phyloP scores from a whole-genome alignment of 345 rosid species.

The Combretum micranthum region DNA sequence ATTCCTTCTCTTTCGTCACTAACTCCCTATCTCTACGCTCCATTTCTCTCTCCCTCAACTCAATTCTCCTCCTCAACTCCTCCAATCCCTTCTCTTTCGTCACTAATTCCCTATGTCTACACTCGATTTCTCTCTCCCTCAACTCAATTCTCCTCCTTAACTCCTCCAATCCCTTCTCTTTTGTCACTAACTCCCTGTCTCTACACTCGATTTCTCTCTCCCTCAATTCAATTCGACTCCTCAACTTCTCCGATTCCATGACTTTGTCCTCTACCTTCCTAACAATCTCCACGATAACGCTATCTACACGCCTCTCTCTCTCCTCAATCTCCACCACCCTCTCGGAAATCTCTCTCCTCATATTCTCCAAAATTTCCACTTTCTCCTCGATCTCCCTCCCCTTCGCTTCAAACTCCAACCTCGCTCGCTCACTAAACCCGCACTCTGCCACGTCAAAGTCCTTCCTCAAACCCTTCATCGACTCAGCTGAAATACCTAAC shows the following conservation, averaged over 20 bases:
- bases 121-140: no score
- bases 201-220: no score
- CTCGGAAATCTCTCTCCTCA: no score
- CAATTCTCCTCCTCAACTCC: no score
- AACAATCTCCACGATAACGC: slow-evolving; percentile 3
- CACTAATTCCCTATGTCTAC: no score
- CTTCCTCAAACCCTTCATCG: slow-evolving; percentile 6
- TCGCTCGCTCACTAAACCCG: slow-evolving; percentile 8
- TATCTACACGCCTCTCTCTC: slow-evolving; percentile 14
- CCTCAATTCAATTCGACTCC: background rate
- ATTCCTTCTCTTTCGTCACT: background rate
- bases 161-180: no score
- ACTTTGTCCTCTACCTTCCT: background rate
- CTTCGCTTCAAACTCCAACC: slow-evolving; percentile 7
- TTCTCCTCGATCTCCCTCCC: slow-evolving; percentile 6
- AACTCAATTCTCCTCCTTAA: no score
- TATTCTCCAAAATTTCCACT: slow-evolving; percentile 5
- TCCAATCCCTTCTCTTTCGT: no score
- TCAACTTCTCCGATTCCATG: background rate
- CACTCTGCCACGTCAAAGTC: slow-evolving; percentile 21
- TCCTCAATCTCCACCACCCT: slow-evolving; percentile 4
- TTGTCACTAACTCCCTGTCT: no score
- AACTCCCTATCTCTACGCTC: no score
- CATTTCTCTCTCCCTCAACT: no score
- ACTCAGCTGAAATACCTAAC: slow-evolving; percentile 1